A percentile compares a stretch with the other conserved stretches of the same genome.
phyloP scores from a whole-genome alignment of 2,329 filamentous ascomycete species.

The Colletotrichum lupini region DNA sequence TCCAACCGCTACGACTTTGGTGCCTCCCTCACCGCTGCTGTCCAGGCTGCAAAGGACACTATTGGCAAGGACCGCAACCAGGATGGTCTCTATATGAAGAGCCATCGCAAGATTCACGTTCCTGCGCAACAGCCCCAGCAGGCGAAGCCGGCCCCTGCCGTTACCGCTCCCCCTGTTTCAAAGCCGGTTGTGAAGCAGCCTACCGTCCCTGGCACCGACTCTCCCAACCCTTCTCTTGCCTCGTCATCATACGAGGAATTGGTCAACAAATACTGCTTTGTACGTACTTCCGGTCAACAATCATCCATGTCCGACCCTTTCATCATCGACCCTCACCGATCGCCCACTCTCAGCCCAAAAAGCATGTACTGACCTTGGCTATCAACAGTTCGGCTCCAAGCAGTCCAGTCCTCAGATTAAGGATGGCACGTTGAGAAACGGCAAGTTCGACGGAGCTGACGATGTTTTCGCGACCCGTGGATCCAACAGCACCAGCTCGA shows the following conservation, averaged over 20 bases:
- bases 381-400: constrained; percentile 70
- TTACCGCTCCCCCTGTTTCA: constrained; percentile 20
- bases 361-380: constrained; percentile 51
- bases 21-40: constrained; percentile 87
- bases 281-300: constrained; percentile 74
- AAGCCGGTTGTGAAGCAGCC: constrained; percentile 25
- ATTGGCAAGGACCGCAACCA: constrained; percentile 60
- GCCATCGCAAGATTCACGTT: constrained; percentile 53
- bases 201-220: constrained; percentile 57
- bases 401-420: constrained; percentile 62
- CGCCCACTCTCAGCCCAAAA: constrained; percentile 38
- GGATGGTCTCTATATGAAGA: constrained; percentile 69
- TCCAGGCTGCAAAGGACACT: constrained; percentile 77
- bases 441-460: constrained; percentile 55
- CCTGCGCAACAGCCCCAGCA: constrained; percentile 33
- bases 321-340: constrained; percentile 31
- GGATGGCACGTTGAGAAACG: constrained; percentile 57
- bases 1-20: constrained; percentile 96
- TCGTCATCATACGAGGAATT: constrained; percentile 96
- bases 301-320: constrained; percentile 40
- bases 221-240: constrained; percentile 70
- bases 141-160: constrained; percentile 15
- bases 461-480: constrained; percentile 47
- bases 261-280: constrained; percentile 99
- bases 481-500: constrained; percentile 50